Conservation (phyloP, 768 basidiomycete species). For the Tylopilus sp. region DNA sequence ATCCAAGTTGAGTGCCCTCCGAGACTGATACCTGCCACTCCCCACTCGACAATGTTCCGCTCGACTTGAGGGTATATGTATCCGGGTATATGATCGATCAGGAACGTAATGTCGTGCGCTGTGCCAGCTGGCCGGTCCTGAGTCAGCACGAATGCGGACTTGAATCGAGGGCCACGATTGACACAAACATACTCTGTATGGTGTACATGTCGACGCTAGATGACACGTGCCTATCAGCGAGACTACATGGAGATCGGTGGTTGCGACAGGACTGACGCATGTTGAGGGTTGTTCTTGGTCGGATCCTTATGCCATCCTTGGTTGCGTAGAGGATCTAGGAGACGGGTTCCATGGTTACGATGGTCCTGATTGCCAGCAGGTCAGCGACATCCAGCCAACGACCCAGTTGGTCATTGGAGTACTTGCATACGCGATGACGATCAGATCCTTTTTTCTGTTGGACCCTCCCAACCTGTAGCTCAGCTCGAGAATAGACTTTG, state of each 20-base stretch:
- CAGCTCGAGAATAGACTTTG: conserved; percentile 22
- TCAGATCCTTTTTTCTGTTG: conserved; percentile 24
- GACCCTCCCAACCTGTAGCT: conserved; percentile 8
- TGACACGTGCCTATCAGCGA: conserved; percentile 1
- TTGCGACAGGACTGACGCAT: conserved; percentile 24
- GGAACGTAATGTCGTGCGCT: conserved; percentile 69
- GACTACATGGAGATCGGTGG: not conserved
- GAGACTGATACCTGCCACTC: conserved; percentile 71
- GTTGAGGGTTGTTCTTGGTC: conserved; percentile 20
- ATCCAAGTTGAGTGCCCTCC: conserved; percentile 88
- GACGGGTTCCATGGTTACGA: conserved; percentile 30
- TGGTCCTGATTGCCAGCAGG: conserved; percentile 21
- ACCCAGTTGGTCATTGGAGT: not conserved
- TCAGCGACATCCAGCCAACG: not conserved
- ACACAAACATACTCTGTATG: conserved; percentile 26
- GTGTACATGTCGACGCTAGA: conserved; percentile 30
- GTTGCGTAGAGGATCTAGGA: conserved; percentile 24
- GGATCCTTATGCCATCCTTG: conserved; percentile 25
- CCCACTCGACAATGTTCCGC: conserved; percentile 61
- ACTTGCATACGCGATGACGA: conserved; percentile 28
- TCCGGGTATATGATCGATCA: conserved; percentile 76
- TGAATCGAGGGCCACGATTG: not conserved
- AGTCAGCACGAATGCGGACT: not conserved
- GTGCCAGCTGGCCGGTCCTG: conserved; percentile 45
- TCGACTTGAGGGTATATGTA: conserved; percentile 71